Base-by-base conservation (phyloP, 129 eudicot species). In the Tagetes erecta region DNA sequence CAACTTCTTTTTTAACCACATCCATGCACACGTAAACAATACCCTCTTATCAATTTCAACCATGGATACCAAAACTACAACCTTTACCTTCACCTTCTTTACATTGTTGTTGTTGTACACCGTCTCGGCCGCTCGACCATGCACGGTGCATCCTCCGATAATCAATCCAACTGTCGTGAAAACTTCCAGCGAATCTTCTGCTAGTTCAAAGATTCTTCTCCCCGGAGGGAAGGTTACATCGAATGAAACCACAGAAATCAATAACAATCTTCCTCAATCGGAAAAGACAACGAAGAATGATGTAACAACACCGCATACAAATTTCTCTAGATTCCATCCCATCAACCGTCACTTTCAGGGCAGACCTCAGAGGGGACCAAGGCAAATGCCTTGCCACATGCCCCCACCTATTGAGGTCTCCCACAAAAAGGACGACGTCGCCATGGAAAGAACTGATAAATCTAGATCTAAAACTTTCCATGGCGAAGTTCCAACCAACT, bases 321-420 rank as follows among this genome's bases (percentile, higher is more conserved):
- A 72, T 31, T 68, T 71, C 50, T 51, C 85, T 6, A 80, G 76
- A 44, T 83, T 88, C 47, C 84, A 53, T 57, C 86, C 86, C 2
- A 70, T 81, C 60, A 85, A 88, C 70, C 88, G 84, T 51, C 94
- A 80, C 38, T 85, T 78, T 70, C 74, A 31, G 0, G 70, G 52
- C 1, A 67, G 81, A 63, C 83, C 44, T 58, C 56, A 31, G 9
- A 41, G 35, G 11, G 42, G 33, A 57, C 53, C 47, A 69, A 42
- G 59, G 13, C 70, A 10, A 45, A 20, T 20, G 27, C 27, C 27
- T 20, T 20, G 27, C 27, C 10, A 36, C 27, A 35, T 35, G 67
- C 5, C 36, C 45, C 67, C 67, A 4, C 7, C 1, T 0, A 4
- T 9, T 1, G 39, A 62, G 30, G 14, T 11, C 66, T 35, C 66